phyloP scores from a whole-genome alignment of 2,329 filamentous ascomycete species.

The Talaromyces sp. region DNA sequence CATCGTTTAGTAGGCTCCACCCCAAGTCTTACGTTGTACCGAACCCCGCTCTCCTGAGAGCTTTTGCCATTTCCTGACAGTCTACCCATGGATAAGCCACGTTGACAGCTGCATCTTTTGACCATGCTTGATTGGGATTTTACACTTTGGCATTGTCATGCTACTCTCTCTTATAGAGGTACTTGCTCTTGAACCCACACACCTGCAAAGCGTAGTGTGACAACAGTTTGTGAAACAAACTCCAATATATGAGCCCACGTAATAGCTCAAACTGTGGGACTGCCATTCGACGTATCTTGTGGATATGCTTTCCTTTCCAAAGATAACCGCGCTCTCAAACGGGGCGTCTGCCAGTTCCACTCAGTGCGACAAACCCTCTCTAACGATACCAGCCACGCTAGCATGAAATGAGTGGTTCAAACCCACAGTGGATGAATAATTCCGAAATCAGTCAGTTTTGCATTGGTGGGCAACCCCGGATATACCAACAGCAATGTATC shows the following conservation, averaged over 20 bases:
- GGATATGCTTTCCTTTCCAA: not conserved
- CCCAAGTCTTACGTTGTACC: not conserved
- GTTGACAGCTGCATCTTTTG: not conserved
- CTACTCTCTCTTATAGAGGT: not conserved
- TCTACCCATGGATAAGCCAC: not conserved
- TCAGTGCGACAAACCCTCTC: constrained; percentile 3
- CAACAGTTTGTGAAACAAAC: not conserved
- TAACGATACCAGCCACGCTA: not conserved
- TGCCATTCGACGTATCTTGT: constrained; percentile 4
- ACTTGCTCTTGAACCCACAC: not conserved
- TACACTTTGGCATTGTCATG: not conserved
- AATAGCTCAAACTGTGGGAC: not conserved
- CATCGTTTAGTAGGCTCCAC: not conserved
- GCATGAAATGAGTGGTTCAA: not conserved
- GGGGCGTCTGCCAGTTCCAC: constrained; percentile 2
- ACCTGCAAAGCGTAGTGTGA: not conserved
- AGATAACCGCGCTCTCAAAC: constrained; percentile 2
- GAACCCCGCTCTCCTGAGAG: not conserved
- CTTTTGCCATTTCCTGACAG: not conserved
- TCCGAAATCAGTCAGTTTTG: constrained; percentile 1
- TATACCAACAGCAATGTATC: not conserved
- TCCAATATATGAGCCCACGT: not conserved
- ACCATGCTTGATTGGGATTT: not conserved
- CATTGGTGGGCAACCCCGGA: not conserved
- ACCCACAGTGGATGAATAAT: not conserved